Evolutionary conservation across 129 eudicot genomes (phyloP).

Genomic region (Tanacetum coccineum): DNA sequence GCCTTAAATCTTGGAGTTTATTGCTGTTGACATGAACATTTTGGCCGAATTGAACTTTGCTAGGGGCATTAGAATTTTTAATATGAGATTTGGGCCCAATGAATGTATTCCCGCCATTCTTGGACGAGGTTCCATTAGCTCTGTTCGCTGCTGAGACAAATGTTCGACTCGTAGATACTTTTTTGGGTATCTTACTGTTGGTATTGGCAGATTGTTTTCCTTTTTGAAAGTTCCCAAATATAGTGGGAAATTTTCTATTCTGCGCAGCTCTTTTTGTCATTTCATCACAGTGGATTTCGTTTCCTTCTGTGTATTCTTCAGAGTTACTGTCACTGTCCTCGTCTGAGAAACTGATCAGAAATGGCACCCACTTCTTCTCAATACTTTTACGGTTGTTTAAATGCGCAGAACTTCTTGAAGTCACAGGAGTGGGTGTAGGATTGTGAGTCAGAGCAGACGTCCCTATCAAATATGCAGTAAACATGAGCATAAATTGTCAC

Average conservation of each 20-base stretch:
- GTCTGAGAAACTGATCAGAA: slow-evolving; percentile 80
- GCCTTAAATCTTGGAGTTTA: slow-evolving; percentile 72
- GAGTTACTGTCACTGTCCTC: slow-evolving; percentile 77
- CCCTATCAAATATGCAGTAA: slow-evolving; percentile 36
- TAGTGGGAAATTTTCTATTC: slow-evolving; percentile 31
- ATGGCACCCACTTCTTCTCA: slow-evolving; percentile 56
- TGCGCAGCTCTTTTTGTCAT: slow-evolving; percentile 23
- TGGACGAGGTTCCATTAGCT: slow-evolving; percentile 33
- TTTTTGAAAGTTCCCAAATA: slow-evolving; percentile 31
- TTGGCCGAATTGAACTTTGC: slow-evolving; percentile 32
- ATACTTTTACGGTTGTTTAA: slow-evolving; percentile 32
- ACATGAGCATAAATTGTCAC: slow-evolving; percentile 14
- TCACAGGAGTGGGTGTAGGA: slow-evolving; percentile 16
- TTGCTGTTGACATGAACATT: slow-evolving; percentile 40
- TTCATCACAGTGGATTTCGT: slow-evolving; percentile 20
- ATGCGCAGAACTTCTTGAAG: slow-evolving; percentile 24
- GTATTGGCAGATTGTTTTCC: slow-evolving; percentile 24
- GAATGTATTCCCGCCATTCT: slow-evolving; percentile 29
- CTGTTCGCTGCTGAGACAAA: slow-evolving; percentile 37
- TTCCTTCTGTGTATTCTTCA: slow-evolving; percentile 37
- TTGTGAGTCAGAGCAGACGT: slow-evolving; percentile 23
- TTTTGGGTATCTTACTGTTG: slow-evolving; percentile 35
- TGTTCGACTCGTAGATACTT: slow-evolving; percentile 39
- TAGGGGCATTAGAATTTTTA: slow-evolving; percentile 28
- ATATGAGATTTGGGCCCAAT: slow-evolving; percentile 31